These are phyloP conservation scores for Heliocybe sulcata DNA, from an alignment of 1,284 basidiomycete genomes.

Conservation along the genomic window DNA sequence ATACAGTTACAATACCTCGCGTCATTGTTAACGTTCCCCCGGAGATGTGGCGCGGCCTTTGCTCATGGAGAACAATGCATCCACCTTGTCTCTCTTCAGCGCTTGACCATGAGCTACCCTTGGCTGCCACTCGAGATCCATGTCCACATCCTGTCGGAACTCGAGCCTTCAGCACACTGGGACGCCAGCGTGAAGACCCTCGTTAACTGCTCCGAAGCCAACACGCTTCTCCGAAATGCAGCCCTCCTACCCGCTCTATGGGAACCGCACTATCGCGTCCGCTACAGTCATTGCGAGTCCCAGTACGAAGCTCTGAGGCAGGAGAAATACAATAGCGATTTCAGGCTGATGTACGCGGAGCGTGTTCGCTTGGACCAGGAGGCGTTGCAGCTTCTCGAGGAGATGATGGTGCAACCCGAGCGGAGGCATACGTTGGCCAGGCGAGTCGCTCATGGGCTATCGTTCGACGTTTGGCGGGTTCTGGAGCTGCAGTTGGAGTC, in stretches of 20 bases:
- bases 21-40: background rate
- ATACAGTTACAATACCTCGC: background rate
- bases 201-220: background rate
- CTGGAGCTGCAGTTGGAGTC: background rate
- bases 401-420: background rate
- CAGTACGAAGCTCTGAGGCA: background rate
- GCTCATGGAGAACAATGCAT: background rate
- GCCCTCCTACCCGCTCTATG: background rate
- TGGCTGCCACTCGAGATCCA: constrained; percentile 1
- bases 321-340: background rate
- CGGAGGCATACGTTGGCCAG: background rate
- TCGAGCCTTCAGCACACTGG: background rate
- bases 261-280: background rate
- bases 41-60: background rate
- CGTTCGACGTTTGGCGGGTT: background rate
- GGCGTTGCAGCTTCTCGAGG: background rate
- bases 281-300: background rate
- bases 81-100: background rate
- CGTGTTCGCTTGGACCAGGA: background rate
- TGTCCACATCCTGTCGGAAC: background rate
- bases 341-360: background rate
- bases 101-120: background rate
- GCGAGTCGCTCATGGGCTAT: background rate
- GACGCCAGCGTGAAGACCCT: background rate
- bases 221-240: background rate